Conservation (phyloP, 202 grass and related monocot genomes). For the Schoenoplectus tabernaemontani region DNA sequence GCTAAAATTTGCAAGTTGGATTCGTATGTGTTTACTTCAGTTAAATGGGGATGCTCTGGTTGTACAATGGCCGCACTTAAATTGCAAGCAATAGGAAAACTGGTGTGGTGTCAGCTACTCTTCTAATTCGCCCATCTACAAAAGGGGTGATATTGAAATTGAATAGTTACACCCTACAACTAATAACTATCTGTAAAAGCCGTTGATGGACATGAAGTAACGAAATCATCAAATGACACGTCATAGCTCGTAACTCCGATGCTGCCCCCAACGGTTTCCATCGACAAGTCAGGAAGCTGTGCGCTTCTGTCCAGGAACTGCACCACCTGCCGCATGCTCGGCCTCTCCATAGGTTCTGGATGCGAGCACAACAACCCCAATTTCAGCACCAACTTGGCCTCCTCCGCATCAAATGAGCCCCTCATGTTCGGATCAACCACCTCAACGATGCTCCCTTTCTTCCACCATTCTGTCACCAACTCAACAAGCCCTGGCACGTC, state of each 20-base stretch:
- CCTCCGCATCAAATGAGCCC: conserved; percentile 30
- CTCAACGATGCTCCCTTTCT: conserved; percentile 29
- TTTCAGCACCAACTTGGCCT: conserved; percentile 57
- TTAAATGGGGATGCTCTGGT: too few species aligned
- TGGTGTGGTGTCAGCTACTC: background rate
- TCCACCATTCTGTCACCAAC: conserved; percentile 50
- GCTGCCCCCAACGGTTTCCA: background rate
- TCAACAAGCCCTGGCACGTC: conserved; percentile 54
- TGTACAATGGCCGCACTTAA: too few species aligned
- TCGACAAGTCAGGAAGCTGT: conserved; percentile 25
- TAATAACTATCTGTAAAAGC: conserved; percentile 22
- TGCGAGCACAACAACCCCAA: conserved; percentile 70
- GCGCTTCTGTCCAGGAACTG: conserved; percentile 36
- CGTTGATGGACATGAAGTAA: conserved; percentile 20
- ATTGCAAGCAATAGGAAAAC: background rate
- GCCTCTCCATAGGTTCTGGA: conserved; percentile 34
- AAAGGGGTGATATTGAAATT: background rate
- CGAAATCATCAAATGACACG: conserved; percentile 48
- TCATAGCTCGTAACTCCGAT: conserved; percentile 25
- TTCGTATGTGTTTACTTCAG: too few species aligned
- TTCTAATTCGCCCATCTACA: background rate
- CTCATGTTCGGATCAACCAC: conserved; percentile 43
- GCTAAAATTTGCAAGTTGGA: too few species aligned
- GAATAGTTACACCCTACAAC: background rate
- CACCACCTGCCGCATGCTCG: conserved; percentile 57